A percentile compares a stretch with the other conserved stretches of the same genome.
These are phyloP conservation scores for Geotrichum reessii DNA, from an alignment of 1,139 yeast genomes.

Conservation along the genomic window DNA sequence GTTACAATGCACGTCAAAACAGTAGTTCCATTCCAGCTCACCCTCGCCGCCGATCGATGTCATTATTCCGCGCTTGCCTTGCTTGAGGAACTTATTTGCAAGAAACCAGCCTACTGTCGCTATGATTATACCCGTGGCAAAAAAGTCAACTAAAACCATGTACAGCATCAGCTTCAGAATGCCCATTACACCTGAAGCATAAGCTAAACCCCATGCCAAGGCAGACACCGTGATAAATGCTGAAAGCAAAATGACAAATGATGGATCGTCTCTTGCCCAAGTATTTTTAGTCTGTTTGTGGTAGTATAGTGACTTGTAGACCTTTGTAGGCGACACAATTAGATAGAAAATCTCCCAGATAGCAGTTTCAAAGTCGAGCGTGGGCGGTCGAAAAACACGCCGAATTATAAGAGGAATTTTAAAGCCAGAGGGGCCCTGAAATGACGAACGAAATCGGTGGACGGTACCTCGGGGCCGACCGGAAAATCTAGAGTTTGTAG, in stretches of 20 bases:
- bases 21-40: conserved; percentile 85
- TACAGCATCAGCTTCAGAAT: conserved; percentile 61
- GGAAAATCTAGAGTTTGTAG: conserved; percentile 2
- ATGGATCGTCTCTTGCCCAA: conserved; percentile 90
- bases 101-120: conserved; percentile 71
- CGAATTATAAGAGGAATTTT: conserved; percentile 26
- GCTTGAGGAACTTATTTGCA: conserved; percentile 56
- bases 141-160: conserved; percentile 82
- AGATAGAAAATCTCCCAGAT: conserved; percentile 82
- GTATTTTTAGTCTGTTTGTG: conserved; percentile 63
- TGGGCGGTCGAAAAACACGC: conserved; percentile 64
- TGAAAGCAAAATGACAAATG: conserved; percentile 68
- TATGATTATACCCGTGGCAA: conserved; percentile 60
- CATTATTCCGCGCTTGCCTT: conserved; percentile 29
- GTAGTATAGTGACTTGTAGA: conserved; percentile 74
- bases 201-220: conserved; percentile 84
- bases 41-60: conserved; percentile 31
- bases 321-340: conserved; percentile 69
- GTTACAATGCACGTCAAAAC: conserved; percentile 91
- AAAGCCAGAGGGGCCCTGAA: conserved; percentile 10
- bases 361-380: conserved; percentile 87
- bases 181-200: conserved; percentile 56
- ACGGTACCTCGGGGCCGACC: conserved; percentile 15
- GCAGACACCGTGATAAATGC: conserved; percentile 66
- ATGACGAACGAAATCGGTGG: conserved; percentile 6